These are phyloP conservation scores for Thalassiosira mediterranea DNA, from an alignment of 352 stramenopile genomes.

Conservation along the genomic window DNA sequence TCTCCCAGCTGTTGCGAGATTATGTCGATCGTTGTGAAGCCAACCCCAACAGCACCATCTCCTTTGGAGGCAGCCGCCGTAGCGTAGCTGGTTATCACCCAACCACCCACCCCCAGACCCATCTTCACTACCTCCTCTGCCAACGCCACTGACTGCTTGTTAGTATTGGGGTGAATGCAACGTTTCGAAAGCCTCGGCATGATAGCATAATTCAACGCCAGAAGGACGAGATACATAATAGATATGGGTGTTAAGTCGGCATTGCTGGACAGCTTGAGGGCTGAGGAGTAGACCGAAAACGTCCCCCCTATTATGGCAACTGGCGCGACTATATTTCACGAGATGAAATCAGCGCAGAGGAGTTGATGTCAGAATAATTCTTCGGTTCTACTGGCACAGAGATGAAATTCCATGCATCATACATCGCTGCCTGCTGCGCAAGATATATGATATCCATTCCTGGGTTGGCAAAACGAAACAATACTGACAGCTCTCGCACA, in stretches of 20 bases:
- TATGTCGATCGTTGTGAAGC: constrained; percentile 11
- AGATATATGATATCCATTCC: too few relatives aligned
- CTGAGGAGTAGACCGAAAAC: constrained; percentile 54
- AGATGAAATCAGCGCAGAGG: neutral
- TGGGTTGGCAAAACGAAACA: too few relatives aligned
- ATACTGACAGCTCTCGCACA: too few relatives aligned
- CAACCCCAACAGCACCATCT: neutral
- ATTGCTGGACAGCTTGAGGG: constrained; percentile 36
- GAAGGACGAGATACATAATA: constrained; percentile 61
- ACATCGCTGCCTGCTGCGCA: too few relatives aligned
- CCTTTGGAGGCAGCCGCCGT: neutral
- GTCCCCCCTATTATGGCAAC: constrained; percentile 58
- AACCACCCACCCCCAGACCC: constrained; percentile 46
- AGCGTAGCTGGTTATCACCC: constrained; percentile 22
- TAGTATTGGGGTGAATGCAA: constrained; percentile 56
- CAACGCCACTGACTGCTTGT: constrained; percentile 58
- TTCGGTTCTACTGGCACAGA: neutral
- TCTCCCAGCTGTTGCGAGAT: constrained; percentile 28
- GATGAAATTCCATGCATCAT: too few relatives aligned
- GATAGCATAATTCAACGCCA: constrained; percentile 68
- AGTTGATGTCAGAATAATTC: neutral
- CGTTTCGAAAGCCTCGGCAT: constrained; percentile 60
- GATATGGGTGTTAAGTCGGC: constrained; percentile 48
- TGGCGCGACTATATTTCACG: constrained; percentile 46
- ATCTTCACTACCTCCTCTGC: constrained; percentile 68